Evolutionary conservation across 176 grass and related monocot species (phyloP), one percentile per base, ranked within the genome.

Genomic region (Carex scoparia): DNA sequence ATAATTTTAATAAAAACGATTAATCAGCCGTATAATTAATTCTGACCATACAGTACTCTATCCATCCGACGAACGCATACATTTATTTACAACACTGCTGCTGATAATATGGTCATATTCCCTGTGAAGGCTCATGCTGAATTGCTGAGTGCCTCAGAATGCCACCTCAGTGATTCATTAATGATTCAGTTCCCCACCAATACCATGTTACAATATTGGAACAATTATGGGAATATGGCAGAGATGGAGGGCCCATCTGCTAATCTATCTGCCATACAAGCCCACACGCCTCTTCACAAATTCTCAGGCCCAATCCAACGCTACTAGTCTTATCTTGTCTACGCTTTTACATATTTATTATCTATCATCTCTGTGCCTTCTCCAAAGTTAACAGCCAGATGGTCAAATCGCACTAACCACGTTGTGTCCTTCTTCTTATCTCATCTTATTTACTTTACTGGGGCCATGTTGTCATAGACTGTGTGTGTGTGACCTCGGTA

Each of bases 351-450:
- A 61, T 56, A 31, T 32, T 80, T 35, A 18, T 80, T 14, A 23
- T 23, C 23, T 80, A 38, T 38, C 53, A 61, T 38, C 6, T 32
- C 42, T 84, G 62, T 73, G 53, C 40, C 60, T 65, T 84, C 65
- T 73, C 48, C 82, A 68, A 70, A 84, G 65, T 72, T 72, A 70
- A 73, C 82, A 58, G 82, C 82, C 18, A 33, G 82, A 84, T 84
- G 61, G 68, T 70, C 51, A 55, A 84, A 74, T 84, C 82, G 27
- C 68, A 84, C 32, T 42, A 40, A 37, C 28, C 79, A 44, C 3
- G 33, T 35, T 23, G 23, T 23, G 23, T 23, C 23, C 23, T 23
- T 23, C 23, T 23, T 23, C 23, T 23, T 23, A 23, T 23, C 23
- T 23, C 23, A 23, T 23, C 23, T 23, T 23, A 23, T 23, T 23